phyloP scores from a whole-genome alignment of 208 protist species.

The Leishmania amazonensis region DNA sequence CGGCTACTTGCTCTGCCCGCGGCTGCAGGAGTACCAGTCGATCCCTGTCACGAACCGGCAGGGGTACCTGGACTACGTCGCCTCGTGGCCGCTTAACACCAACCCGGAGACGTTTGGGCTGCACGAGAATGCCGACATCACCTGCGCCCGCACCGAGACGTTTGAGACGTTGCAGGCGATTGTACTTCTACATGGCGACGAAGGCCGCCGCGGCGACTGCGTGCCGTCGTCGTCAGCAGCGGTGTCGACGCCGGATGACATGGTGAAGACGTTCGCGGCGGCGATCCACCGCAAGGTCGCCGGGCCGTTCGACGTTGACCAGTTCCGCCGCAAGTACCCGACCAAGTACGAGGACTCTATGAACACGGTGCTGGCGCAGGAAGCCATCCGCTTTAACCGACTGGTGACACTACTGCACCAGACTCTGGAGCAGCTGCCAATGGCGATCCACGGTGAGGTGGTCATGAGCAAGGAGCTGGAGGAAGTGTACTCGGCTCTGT shows the following conservation, averaged over 20 bases:
- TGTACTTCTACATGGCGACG: constrained; percentile 78
- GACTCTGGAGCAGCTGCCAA: constrained; percentile 82
- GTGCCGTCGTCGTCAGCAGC: constrained; percentile 17
- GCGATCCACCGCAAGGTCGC: constrained; percentile 84
- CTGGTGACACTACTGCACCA: constrained; percentile 84
- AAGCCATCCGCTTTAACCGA: constrained; percentile 97
- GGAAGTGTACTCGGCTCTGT: constrained; percentile 92
- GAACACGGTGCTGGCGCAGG: constrained; percentile 98
- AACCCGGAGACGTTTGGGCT: constrained; percentile 96
- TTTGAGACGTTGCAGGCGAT: constrained; percentile 92
- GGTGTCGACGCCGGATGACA: constrained; percentile 72
- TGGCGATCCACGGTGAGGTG: constrained; percentile 97
- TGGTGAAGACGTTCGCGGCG: constrained; percentile 75
- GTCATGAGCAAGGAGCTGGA: constrained; percentile 98
- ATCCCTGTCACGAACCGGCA: constrained; percentile 77
- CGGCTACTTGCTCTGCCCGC: constrained; percentile 87
- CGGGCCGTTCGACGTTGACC: constrained; percentile 83
- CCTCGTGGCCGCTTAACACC: constrained; percentile 93
- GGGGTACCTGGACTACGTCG: constrained; percentile 92
- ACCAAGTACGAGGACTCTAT: constrained; percentile 97
- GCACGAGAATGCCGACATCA: constrained; percentile 98
- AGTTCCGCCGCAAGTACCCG: constrained; percentile 91
- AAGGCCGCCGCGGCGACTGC: constrained; percentile 15
- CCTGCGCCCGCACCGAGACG: constrained; percentile 92
- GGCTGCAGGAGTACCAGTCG: constrained; percentile 78